Evolutionary conservation across 352 stramenopile genomes (phyloP).

Genomic region (Peronosclerospora sorghi): DNA sequence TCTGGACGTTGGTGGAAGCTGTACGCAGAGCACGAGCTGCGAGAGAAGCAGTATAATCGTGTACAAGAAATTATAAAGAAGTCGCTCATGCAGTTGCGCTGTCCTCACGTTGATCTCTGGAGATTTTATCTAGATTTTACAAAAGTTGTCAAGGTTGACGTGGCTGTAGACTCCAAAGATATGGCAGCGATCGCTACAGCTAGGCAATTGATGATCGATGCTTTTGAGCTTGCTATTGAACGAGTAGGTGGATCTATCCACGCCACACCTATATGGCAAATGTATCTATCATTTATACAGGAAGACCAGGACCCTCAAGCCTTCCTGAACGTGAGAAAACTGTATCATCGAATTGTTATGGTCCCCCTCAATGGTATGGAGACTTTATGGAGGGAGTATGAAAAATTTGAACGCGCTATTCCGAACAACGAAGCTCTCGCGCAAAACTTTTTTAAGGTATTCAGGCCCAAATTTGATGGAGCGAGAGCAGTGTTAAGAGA

Average conservation of each 20-base stretch:
- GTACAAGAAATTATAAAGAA: constrained; percentile 85
- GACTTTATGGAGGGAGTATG: constrained; percentile 77
- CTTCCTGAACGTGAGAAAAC: constrained; percentile 69
- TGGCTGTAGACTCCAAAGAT: constrained; percentile 54
- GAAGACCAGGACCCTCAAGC: constrained; percentile 62
- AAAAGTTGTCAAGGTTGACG: constrained; percentile 73
- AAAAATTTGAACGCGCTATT: constrained; percentile 81
- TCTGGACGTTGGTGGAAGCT: constrained; percentile 82
- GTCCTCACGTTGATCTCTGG: constrained; percentile 77
- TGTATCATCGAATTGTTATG: constrained; percentile 75
- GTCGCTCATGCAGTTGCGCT: constrained; percentile 77
- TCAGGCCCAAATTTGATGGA: constrained; percentile 75
- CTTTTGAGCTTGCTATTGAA: constrained; percentile 73
- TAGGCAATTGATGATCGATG: constrained; percentile 72
- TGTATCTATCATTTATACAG: constrained; percentile 72
- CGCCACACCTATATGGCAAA: constrained; percentile 68
- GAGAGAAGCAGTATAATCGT: constrained; percentile 76
- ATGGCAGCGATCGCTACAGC: constrained; percentile 40
- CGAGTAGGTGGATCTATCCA: constrained; percentile 76
- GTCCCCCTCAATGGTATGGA: constrained; percentile 74
- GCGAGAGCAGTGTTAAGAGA: constrained; percentile 67
- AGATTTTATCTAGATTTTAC: constrained; percentile 84
- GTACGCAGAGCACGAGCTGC: constrained; percentile 76
- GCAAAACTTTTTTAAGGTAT: constrained; percentile 84
- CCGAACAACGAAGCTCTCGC: constrained; percentile 81